These are phyloP conservation scores for Mycena pura DNA, from an alignment of 768 basidiomycete genomes.

Conservation along the genomic window DNA sequence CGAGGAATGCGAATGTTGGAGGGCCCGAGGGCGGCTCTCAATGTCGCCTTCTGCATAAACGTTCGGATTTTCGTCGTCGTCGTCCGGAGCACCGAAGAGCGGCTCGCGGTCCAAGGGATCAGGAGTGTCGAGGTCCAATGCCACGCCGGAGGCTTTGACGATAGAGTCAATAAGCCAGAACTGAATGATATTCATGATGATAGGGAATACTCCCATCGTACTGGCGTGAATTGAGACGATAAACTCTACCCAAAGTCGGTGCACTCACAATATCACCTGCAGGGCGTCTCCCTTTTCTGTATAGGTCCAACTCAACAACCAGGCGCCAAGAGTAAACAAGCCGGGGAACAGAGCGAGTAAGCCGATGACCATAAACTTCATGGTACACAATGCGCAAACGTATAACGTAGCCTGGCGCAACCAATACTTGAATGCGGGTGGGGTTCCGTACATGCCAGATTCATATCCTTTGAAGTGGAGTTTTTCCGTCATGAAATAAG, in stretches of 20 bases:
- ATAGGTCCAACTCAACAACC: slow-evolving; percentile 82
- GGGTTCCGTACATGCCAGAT: slow-evolving; percentile 88
- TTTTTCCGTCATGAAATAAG: slow-evolving; percentile 67
- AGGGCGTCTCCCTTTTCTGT: slow-evolving; percentile 66
- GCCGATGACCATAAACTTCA: slow-evolving; percentile 90
- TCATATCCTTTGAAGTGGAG: slow-evolving; percentile 77
- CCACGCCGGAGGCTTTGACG: slow-evolving; percentile 71
- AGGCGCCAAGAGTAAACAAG: slow-evolving; percentile 80
- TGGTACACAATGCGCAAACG: slow-evolving; percentile 76
- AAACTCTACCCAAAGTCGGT: slow-evolving; percentile 1
- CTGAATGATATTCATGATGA: slow-evolving; percentile 84
- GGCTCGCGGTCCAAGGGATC: slow-evolving; percentile 61
- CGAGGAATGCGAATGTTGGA: slow-evolving; percentile 43
- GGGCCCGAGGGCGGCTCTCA: slow-evolving; percentile 47
- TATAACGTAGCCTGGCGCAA: slow-evolving; percentile 82
- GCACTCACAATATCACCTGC: slow-evolving; percentile 82
- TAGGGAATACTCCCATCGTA: slow-evolving; percentile 28
- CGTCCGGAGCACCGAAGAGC: slow-evolving; percentile 60
- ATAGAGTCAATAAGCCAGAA: slow-evolving; percentile 97
- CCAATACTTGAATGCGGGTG: slow-evolving; percentile 80
- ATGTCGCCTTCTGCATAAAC: slow-evolving; percentile 44
- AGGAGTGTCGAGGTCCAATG: slow-evolving; percentile 48
- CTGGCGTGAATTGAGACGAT: slow-evolving; percentile 15
- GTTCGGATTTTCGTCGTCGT: slow-evolving; percentile 56
- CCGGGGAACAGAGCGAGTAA: slow-evolving; percentile 75